Percentiles rank a stretch among this genome's conserved stretches.
phyloP scores from a whole-genome alignment of 805 yeast genomes.

The Pichia cabralensis region DNA sequence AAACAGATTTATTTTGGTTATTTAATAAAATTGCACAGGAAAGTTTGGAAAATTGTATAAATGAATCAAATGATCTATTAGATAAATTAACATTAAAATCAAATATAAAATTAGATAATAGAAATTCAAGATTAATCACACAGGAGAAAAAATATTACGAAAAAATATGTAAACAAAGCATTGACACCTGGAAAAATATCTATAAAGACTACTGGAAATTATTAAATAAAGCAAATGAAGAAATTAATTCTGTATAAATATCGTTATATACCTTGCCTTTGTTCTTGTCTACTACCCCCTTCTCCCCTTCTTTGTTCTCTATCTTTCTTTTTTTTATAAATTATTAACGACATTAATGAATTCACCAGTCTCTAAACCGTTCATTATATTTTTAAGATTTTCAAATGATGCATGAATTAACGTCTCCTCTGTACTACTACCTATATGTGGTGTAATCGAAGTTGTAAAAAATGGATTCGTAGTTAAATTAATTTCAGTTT shows the following conservation, averaged over 20 bases:
- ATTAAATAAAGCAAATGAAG: constrained; percentile 1
- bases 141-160: constrained; percentile 22
- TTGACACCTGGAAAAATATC: constrained; percentile 9
- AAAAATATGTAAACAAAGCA: constrained; percentile 11
- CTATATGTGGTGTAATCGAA: constrained; percentile 60
- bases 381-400: constrained; percentile 47
- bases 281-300: too few species aligned
- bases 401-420: constrained; percentile 39
- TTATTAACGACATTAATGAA: constrained; percentile 8
- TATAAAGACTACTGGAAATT: constrained; percentile 9
- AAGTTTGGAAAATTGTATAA: constrained; percentile 8
- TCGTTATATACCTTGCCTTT: too few species aligned
- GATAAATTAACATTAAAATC: neutral
- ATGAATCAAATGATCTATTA: too few species aligned
- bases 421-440: constrained; percentile 54
- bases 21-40: constrained; percentile 8
- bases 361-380: constrained; percentile 29
- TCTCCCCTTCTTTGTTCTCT: too few species aligned
- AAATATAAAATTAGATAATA: neutral
- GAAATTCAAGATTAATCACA: constrained; percentile 5
- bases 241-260: neutral
- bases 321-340: too few species aligned
- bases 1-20: constrained; percentile 2
- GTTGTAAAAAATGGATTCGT: constrained; percentile 24
- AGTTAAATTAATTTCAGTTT: constrained; percentile 29